phyloP scores from a whole-genome alignment of 116 monocot genomes.

The Dioscorea cayenensis region DNA sequence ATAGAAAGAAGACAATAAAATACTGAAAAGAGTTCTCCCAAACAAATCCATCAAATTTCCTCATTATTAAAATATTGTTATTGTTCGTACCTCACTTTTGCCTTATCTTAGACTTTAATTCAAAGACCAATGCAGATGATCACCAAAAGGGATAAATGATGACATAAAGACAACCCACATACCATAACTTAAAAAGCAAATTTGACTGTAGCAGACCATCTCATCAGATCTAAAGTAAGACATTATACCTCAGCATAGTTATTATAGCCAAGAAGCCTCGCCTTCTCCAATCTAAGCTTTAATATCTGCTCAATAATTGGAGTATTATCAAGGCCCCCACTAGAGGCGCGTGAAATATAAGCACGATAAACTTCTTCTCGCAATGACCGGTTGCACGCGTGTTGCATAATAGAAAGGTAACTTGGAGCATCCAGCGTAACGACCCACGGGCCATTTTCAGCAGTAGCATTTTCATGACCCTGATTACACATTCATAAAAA shows the following conservation, averaged over 20 bases:
- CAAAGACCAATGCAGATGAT: too few species aligned
- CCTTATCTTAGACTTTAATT: too few species aligned
- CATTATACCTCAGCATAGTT: slow-evolving; percentile 86
- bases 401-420: slow-evolving; percentile 87
- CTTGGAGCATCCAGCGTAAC: slow-evolving; percentile 94
- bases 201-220: too few species aligned
- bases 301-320: slow-evolving; percentile 72
- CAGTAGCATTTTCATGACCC: slow-evolving; percentile 96
- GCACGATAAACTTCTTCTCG: slow-evolving; percentile 95
- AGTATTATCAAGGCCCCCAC: slow-evolving; percentile 85
- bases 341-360: slow-evolving; percentile 68
- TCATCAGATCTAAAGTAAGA: not conserved
- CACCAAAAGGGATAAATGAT: not conserved
- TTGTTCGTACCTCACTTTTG: too few species aligned
- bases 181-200: too few species aligned
- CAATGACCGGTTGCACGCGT: slow-evolving; percentile 69
- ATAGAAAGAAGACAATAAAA: too few species aligned
- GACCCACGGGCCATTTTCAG: slow-evolving; percentile 93
- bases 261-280: slow-evolving; percentile 88
- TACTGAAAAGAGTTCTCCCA: too few species aligned
- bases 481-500: slow-evolving; percentile 9
- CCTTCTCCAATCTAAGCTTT: slow-evolving; percentile 79
- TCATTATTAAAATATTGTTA: too few species aligned
- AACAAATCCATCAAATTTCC: too few species aligned
- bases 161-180: not conserved